Percentiles rank a stretch among this genome's conserved stretches.
Conservation (phyloP, 2,329 filamentous ascomycete genomes). For the Akanthomyces uredinophilus region DNA sequence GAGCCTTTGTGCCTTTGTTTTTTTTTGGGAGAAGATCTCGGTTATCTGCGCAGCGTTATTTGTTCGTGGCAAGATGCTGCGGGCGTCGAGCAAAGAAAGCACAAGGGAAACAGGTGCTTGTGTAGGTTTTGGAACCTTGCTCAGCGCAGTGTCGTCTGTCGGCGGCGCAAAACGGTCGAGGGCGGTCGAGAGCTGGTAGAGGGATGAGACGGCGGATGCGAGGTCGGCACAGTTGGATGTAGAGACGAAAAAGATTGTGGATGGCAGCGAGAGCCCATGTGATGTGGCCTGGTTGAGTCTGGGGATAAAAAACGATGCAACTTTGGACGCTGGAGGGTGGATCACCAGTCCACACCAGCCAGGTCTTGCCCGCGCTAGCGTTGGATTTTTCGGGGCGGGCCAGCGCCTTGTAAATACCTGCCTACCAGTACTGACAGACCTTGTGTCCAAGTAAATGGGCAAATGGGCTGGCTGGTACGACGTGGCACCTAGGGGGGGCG, state of each 20-base stretch:
- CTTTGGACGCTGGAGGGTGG: slow-evolving; percentile 6
- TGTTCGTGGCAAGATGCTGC: neutral
- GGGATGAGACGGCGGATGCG: neutral
- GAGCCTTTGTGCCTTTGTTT: neutral
- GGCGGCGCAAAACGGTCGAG: neutral
- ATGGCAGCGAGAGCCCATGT: slow-evolving; percentile 12
- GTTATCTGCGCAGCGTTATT: neutral
- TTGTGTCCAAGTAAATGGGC: too few species aligned
- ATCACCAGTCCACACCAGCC: slow-evolving; percentile 10
- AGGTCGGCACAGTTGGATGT: neutral
- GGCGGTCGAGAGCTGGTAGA: neutral
- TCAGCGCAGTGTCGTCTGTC: neutral
- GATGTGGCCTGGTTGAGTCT: slow-evolving; percentile 13
- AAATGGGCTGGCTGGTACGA: too few species aligned
- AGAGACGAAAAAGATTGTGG: slow-evolving; percentile 10
- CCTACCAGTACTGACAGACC: too few species aligned
- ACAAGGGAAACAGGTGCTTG: neutral
- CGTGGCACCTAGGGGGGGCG: too few species aligned
- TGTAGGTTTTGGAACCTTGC: neutral
- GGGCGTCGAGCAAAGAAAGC: neutral
- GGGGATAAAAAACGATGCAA: slow-evolving; percentile 14
- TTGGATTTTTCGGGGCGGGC: neutral
- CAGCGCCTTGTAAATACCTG: neutral
- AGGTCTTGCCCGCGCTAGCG: neutral
- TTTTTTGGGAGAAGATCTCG: neutral